Evolutionary conservation across 352 stramenopile species (phyloP).

Genomic region (Phytophthora ramorum): DNA sequence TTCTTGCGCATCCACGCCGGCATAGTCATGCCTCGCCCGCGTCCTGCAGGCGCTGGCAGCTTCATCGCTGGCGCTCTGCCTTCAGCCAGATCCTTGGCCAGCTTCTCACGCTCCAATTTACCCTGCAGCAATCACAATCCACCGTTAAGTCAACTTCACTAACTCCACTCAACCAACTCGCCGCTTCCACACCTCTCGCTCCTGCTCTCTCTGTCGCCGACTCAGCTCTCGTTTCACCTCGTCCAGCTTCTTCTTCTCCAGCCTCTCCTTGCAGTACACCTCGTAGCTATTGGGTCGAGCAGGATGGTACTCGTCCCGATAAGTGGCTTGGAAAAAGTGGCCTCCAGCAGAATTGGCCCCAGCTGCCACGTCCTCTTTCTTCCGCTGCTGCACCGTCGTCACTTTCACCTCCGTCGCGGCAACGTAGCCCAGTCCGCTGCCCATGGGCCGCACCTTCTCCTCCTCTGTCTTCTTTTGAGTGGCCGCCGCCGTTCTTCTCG

Average conservation of each 20-base stretch:
- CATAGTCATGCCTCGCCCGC: slow-evolving; percentile 90
- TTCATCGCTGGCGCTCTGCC: slow-evolving; percentile 64
- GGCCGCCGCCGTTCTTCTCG: slow-evolving; percentile 29
- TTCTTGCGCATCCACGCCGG: slow-evolving; percentile 94
- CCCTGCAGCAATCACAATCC: slow-evolving; percentile 37
- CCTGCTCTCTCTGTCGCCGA: slow-evolving; percentile 75
- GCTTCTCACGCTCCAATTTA: slow-evolving; percentile 71
- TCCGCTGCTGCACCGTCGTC: slow-evolving; percentile 16
- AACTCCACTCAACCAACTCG: neutral
- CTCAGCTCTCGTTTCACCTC: slow-evolving; percentile 85
- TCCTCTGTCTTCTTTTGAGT: slow-evolving; percentile 24
- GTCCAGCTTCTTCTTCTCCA: slow-evolving; percentile 78
- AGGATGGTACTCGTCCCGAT: slow-evolving; percentile 90
- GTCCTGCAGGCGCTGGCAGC: slow-evolving; percentile 60
- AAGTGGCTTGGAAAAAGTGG: slow-evolving; percentile 78
- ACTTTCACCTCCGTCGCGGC: slow-evolving; percentile 52
- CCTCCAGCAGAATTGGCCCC: slow-evolving; percentile 10
- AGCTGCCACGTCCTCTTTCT: slow-evolving; percentile 25
- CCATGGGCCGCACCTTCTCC: slow-evolving; percentile 7
- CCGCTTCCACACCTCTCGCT: slow-evolving; percentile 52
- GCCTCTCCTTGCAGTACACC: slow-evolving; percentile 82
- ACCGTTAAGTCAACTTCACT: slow-evolving; percentile 3
- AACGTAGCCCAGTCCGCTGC: slow-evolving; percentile 48
- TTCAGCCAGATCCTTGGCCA: slow-evolving; percentile 75
- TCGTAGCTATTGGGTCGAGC: slow-evolving; percentile 91